These are phyloP conservation scores for Trypanosomatidae sp. DNA, from an alignment of 208 protist genomes.

Conservation along the genomic window DNA sequence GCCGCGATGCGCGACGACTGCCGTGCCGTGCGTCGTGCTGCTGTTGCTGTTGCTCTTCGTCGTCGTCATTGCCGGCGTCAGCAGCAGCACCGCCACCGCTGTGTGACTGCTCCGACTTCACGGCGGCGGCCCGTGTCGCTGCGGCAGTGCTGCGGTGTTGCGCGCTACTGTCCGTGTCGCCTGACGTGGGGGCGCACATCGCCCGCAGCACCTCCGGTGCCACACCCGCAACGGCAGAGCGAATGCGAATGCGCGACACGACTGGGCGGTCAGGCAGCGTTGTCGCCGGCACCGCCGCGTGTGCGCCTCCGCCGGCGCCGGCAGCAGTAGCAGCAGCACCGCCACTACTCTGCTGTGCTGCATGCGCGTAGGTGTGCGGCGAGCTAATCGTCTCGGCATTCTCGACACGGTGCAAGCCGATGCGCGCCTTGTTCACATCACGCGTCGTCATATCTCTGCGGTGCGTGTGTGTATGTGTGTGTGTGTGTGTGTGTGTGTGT, in stretches of 20 bases:
- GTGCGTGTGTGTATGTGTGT: too few species aligned
- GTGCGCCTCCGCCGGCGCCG: neutral
- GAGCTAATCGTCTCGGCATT: slow-evolving; percentile 81
- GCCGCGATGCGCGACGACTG: too few species aligned
- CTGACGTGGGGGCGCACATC: too few species aligned
- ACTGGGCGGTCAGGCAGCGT: slow-evolving; percentile 36
- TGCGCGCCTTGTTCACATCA: slow-evolving; percentile 40
- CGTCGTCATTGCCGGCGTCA: too few species aligned
- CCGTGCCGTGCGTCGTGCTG: too few species aligned
- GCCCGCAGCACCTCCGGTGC: slow-evolving; percentile 5
- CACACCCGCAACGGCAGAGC: slow-evolving; percentile 45
- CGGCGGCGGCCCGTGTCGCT: too few species aligned
- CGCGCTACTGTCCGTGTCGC: too few species aligned
- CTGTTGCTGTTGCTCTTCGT: too few species aligned
- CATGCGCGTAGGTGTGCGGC: slow-evolving; percentile 63
- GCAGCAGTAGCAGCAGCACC: slow-evolving; percentile 2
- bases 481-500: too few species aligned
- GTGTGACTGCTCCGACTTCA: too few species aligned
- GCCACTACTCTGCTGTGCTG: slow-evolving; percentile 16
- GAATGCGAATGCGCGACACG: slow-evolving; percentile 63
- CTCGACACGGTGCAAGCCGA: slow-evolving; percentile 54
- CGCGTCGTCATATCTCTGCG: slow-evolving; percentile 8
- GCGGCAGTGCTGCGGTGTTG: too few species aligned
- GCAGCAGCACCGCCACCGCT: too few species aligned
- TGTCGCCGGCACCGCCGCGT: slow-evolving; percentile 22